Percentiles rank a stretch among this genome's conserved stretches.
phyloP scores from a whole-genome alignment of 805 yeast species.

The Candida hungchunana region DNA sequence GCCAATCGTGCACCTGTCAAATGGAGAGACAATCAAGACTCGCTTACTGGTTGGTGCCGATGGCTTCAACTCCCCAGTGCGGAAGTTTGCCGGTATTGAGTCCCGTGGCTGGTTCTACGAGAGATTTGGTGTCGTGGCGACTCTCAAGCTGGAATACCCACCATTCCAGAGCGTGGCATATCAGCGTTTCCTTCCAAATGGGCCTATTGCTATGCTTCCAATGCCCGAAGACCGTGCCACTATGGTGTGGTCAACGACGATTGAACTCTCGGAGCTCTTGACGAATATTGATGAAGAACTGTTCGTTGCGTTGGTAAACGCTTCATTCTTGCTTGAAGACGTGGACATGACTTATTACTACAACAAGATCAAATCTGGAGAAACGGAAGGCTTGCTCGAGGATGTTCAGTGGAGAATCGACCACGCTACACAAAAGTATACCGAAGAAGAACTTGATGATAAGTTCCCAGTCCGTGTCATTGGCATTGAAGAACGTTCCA shows the following conservation, averaged over 20 bases:
- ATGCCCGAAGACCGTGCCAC: constrained; percentile 85
- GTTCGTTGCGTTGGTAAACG: constrained; percentile 73
- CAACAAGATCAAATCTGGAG: constrained; percentile 34
- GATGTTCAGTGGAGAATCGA: constrained; percentile 73
- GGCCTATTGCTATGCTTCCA: constrained; percentile 91
- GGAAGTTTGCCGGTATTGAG: constrained; percentile 74
- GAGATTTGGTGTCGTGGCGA: constrained; percentile 90
- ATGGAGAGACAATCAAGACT: constrained; percentile 60
- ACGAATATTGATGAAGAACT: constrained; percentile 53
- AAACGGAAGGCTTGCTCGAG: constrained; percentile 44
- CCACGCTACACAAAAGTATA: constrained; percentile 31
- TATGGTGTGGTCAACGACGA: constrained; percentile 88
- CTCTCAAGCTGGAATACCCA: constrained; percentile 69
- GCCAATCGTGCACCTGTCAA: constrained; percentile 70
- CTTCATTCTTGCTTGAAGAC: constrained; percentile 75
- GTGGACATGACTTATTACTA: constrained; percentile 75
- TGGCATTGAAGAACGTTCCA: constrained; percentile 53
- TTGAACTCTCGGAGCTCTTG: constrained; percentile 64
- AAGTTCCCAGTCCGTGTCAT: constrained; percentile 64
- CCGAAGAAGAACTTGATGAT: constrained; percentile 47
- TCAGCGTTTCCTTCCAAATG: constrained; percentile 89
- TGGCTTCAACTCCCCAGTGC: constrained; percentile 91
- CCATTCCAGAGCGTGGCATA: constrained; percentile 75
- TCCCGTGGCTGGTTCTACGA: constrained; percentile 91
- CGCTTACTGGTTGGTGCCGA: constrained; percentile 92